Percentiles rank a stretch among this genome's conserved stretches.
phyloP scores from a whole-genome alignment of 306 rosid genomes.

The Quercus robur region DNA sequence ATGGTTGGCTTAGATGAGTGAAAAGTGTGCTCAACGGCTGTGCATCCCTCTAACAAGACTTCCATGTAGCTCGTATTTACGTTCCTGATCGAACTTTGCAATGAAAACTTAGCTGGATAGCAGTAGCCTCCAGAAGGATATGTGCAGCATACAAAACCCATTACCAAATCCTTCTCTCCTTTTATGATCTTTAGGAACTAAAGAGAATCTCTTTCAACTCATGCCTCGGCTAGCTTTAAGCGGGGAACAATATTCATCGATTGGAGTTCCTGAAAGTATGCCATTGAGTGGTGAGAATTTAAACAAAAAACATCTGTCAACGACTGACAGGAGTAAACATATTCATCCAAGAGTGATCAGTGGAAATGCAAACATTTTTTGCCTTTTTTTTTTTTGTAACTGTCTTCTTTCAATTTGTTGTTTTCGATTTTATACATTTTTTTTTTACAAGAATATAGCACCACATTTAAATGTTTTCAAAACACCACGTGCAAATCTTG shows the following conservation, averaged over 20 bases:
- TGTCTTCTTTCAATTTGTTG: too few species aligned
- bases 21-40: not conserved
- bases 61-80: too few species aligned
- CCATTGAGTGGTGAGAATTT: not conserved
- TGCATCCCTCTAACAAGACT: not conserved
- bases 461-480: too few species aligned
- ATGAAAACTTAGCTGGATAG: not conserved
- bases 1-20: not conserved
- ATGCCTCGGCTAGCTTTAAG: constrained; percentile 65
- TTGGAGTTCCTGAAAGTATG: constrained; percentile 75
- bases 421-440: too few species aligned
- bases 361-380: not conserved
- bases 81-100: not conserved
- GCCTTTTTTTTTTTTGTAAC: too few species aligned
- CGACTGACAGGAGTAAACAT: too few species aligned
- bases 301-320: not conserved
- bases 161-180: not conserved
- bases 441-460: too few species aligned
- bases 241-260: constrained; percentile 93
- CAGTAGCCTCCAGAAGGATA: not conserved
- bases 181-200: not conserved
- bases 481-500: too few species aligned
- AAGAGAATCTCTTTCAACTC: not conserved
- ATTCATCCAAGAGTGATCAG: not conserved
- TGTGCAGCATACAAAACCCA: not conserved